These are phyloP conservation scores for Glarea lozoyensis DNA, from an alignment of 495 filamentous ascomycete genomes.

Conservation along the genomic window DNA sequence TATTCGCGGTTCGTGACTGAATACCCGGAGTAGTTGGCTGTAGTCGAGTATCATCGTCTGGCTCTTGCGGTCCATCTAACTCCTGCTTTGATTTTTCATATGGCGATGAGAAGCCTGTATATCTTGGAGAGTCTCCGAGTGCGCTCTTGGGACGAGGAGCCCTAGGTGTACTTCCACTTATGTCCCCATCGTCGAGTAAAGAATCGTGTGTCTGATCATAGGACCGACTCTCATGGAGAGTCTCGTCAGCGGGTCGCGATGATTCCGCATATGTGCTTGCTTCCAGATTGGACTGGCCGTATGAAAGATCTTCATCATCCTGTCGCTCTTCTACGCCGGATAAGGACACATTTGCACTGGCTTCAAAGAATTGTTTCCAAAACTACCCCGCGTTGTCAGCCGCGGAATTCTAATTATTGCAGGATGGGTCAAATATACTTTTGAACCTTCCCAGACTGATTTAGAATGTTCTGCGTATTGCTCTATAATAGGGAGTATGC, in stretches of 20 bases:
- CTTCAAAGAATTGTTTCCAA: conserved; percentile 99
- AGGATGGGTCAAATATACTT: no score
- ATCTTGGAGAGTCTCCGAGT: conserved; percentile 29
- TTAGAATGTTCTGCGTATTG: conserved; percentile 91
- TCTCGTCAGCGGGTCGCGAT: conserved; percentile 24
- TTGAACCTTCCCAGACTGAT: conserved; percentile 93
- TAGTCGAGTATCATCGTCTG: conserved; percentile 32
- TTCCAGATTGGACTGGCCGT: conserved; percentile 24
- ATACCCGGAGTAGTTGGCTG: conserved; percentile 31
- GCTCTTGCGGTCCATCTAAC: conserved; percentile 31
- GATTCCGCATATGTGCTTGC: conserved; percentile 26
- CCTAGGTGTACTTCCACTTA: conserved; percentile 45
- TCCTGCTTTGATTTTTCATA: conserved; percentile 59
- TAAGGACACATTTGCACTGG: conserved; percentile 93
- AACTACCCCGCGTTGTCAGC: conserved; percentile 52
- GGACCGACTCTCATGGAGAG: conserved; percentile 10
- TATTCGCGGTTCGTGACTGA: conserved; percentile 37
- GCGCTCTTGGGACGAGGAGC: conserved; percentile 34
- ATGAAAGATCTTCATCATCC: conserved; percentile 33
- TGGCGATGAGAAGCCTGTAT: conserved; percentile 55
- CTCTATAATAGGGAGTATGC: conserved; percentile 89
- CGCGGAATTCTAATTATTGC: no score
- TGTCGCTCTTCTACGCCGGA: conserved; percentile 81
- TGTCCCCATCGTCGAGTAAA: conserved; percentile 40
- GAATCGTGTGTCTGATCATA: conserved; percentile 38